These are phyloP conservation scores for Paspalum vaginatum DNA, from an alignment of 176 grass and related monocot genomes.

Conservation along the genomic window DNA sequence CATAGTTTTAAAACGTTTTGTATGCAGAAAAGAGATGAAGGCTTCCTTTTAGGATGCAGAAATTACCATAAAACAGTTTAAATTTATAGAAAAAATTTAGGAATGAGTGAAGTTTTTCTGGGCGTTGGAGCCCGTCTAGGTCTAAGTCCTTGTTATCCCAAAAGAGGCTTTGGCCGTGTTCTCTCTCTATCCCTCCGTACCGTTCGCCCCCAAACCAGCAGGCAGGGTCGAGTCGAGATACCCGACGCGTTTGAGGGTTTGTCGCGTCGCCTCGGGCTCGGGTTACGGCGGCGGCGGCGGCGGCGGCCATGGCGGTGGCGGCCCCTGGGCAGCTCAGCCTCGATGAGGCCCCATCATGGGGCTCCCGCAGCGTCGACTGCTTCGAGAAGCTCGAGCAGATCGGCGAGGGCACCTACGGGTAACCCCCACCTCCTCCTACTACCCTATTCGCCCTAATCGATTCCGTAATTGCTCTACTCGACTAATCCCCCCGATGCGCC, in stretches of 20 bases:
- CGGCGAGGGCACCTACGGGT: constrained; percentile 43
- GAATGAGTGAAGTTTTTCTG: too few relatives aligned
- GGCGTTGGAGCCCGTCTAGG: too few relatives aligned
- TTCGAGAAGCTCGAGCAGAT: constrained; percentile 47
- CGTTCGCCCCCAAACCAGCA: too few relatives aligned
- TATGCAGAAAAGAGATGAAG: too few relatives aligned
- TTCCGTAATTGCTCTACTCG: not conserved
- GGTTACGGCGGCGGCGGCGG: constrained; percentile 18
- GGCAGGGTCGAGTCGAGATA: not conserved
- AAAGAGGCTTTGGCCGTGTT: too few relatives aligned
- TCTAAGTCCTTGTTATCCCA: too few relatives aligned
- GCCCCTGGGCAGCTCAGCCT: constrained; percentile 79
- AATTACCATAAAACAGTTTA: too few relatives aligned
- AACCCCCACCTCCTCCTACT: not conserved
- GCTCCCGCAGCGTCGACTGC: constrained; percentile 54
- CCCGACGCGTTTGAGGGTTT: not conserved
- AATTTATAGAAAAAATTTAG: too few relatives aligned
- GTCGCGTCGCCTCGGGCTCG: not conserved
- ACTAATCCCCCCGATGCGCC: not conserved
- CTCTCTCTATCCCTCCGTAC: too few relatives aligned
- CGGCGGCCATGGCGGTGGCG: constrained; percentile 62
- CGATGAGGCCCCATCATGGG: constrained; percentile 74
- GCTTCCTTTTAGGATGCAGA: too few relatives aligned
- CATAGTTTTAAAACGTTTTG: too few relatives aligned
- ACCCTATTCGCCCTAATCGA: not conserved